Base-by-base conservation (phyloP, 1,284 basidiomycete genomes). In the Rhodotorula sp. region DNA sequence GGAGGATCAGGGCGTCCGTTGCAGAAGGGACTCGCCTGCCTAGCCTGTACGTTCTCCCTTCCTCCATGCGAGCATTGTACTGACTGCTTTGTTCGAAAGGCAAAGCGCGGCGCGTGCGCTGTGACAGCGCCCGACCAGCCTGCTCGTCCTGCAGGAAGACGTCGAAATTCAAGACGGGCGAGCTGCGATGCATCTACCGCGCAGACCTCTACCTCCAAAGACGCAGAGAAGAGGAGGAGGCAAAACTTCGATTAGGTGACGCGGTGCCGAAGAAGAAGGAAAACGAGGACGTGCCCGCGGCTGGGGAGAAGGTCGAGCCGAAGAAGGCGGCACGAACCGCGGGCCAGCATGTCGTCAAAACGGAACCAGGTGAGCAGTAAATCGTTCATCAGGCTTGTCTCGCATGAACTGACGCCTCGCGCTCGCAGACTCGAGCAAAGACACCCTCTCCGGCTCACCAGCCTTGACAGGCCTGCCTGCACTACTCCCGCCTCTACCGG, bases 1-100 rank as follows among this genome's bases (percentile, higher is more conserved):
- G 4, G 52, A n/a, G 27, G 39, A 27, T 20, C 59, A 30, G 29
- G 48, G 2, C 64, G 52, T 20, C 64, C 68, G 19, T 47, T 70
- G 34, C 68, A 70, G 39, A 70, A 70, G 51, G 68, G 68, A 0
- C 48, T 70, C 19, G 68, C 68, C 24, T 70, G 68, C 32, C 54
- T 70, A 3, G 65, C 64, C 20, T 70, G 68, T 67, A 39, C 36
- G 68, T 60, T 24, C 9, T 20, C n/a, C 44, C 36, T 44, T 46
- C 59, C 27, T 27, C 29, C 36, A 8, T 8, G 11, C 32, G 24
- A 3, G 27, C 2, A 22, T 29, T 19, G 20, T 19, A 15, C 54
- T 58, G 54, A 48, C 39, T 48, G 19, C 6, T 17, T 19, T 2
- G 47, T 10, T 11, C 27, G 17, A 19, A 49, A 71, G 69, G 65